A percentile compares a stretch with the other conserved stretches of the same genome.
Evolutionary conservation across 352 stramenopile species (phyloP).

Genomic region (Elongisporangium senticosum): DNA sequence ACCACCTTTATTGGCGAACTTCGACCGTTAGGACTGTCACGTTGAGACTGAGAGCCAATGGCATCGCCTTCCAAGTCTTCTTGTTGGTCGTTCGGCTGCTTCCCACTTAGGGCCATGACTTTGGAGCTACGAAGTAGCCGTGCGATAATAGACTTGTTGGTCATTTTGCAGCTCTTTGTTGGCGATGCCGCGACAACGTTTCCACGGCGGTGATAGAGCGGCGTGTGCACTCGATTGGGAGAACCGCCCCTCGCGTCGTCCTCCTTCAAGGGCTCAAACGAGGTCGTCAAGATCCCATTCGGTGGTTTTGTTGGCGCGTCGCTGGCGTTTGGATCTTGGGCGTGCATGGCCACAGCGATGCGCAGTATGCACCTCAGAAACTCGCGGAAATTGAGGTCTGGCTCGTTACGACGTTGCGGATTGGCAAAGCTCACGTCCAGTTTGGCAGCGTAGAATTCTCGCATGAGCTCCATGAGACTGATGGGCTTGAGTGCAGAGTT

Average conservation of each 20-base stretch:
- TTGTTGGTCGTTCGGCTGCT: background rate
- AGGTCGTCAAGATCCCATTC: constrained; percentile 38
- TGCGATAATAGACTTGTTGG: constrained; percentile 54
- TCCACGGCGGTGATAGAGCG: constrained; percentile 41
- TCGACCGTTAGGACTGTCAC: background rate
- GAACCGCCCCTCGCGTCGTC: constrained; percentile 17
- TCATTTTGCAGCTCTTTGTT: constrained; percentile 60
- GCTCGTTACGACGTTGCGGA: constrained; percentile 31
- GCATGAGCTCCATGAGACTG: constrained; percentile 55
- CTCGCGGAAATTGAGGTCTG: constrained; percentile 64
- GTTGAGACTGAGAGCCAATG: background rate
- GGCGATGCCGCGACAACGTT: constrained; percentile 41
- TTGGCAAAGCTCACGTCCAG: constrained; percentile 68
- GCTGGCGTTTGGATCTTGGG: constrained; percentile 12
- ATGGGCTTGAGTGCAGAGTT: constrained; percentile 40
- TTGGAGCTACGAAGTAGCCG: constrained; percentile 47
- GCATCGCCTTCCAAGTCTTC: background rate
- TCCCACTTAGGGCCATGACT: constrained; percentile 8
- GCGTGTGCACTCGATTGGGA: constrained; percentile 18
- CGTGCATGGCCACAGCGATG: constrained; percentile 63
- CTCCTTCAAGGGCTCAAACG: constrained; percentile 51
- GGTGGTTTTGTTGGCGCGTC: constrained; percentile 6
- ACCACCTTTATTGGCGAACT: constrained; percentile 10
- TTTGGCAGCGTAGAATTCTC: constrained; percentile 68
- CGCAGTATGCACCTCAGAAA: constrained; percentile 68